Base-by-base conservation (phyloP, 75 land plant genomes). In the Cunninghamia lanceolata region DNA sequence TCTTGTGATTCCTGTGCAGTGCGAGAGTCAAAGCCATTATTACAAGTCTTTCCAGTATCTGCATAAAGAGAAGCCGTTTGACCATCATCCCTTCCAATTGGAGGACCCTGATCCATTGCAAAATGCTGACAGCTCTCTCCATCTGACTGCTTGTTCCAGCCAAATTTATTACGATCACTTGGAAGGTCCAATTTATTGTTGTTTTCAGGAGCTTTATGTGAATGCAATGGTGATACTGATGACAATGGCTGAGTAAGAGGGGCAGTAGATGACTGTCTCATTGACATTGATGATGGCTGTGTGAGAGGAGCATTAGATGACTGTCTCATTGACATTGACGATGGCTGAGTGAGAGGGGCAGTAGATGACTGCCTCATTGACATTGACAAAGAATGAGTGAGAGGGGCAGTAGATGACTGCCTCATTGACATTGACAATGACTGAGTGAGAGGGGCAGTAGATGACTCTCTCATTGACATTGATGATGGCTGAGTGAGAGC, bases 71-170 rank as follows among this genome's bases (percentile, higher is more conserved):
- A 74, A 53, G 11, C 78, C 70, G 34, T 4, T 0, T 36, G 40
- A 17, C 3, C 45, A 8, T 85, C 89, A n/a, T 85, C 87, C n/a
- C 84, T 82, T 68, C 85, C 82, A 74, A 59, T 54, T 52, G 66
- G 66, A 47, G 84, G 82, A 16, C 46, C 71, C 28, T 40, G 86
- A 35, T 82, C 87, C 84, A 83, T 54, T 68, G 52, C 50, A 43
- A 56, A 73, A 53, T 56, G 84, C 30, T 59, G 47, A 28, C 53
- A 54, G 7, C 52, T 81, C 19, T 90, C 91, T 40, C 47, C 85
- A 73, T 88, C 88, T 85, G 42, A 86, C 84, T 85, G 90, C 84
- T 91, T 90, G n/a, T 86, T 36, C 93, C 91, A 91, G 8, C 88
- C 91, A 85, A 82, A 88, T 79, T 79, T 85, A 80, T 85, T 52